Evolutionary conservation across 768 basidiomycete genomes (phyloP), one percentile per base, ranked within the genome.

Genomic region (Hygrocybe punicea): DNA sequence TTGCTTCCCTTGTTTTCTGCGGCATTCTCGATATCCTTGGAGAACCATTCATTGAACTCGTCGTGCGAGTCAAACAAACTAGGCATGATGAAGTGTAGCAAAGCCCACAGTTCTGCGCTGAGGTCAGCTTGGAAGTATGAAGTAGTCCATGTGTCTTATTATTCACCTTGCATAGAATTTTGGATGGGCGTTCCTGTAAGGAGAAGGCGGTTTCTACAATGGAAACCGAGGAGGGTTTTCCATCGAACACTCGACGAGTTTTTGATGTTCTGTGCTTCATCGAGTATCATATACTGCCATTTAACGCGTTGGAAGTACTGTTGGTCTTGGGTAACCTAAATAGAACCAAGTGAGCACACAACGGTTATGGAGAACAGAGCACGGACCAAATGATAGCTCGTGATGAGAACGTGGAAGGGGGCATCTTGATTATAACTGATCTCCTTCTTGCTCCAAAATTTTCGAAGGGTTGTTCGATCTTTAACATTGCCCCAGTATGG

Each of bases 231-330:
- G 16, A 98, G 77, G 1, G 95, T 96, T 73, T 98, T 98, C 97
- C 97, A 99, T 42, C 97, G 82, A 8, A 92, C 90, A 71, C 91
- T 93, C 21, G 91, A 84, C 21, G 97, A 94, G 66, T 94, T 96
- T 79, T 99, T 99, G 80, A 99, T 98, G 56, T 98, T 98, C 72
- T 99, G 97, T 2, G 97, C 97, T 72, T 99, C 97, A 65, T 99
- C 97, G n/a, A 99, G 80, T 58, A 99, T 84, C 96, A 98, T 98
- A 69, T 98, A 99, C 73, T 99, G 97, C 97, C 97, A 99, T 67
- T 93, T 96, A 60, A 98, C 88, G 37, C 91, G 84, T 67, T 97
- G 92, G 74, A 99, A 96, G 73, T 99, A 97, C 64, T 98, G 92
- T 67, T 97, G 94, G 68, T 98, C 97, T 77, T 92, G 90, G 2